These are phyloP conservation scores for Metschnikowia lachancei DNA, from an alignment of 805 yeast species.

Conservation along the genomic window DNA sequence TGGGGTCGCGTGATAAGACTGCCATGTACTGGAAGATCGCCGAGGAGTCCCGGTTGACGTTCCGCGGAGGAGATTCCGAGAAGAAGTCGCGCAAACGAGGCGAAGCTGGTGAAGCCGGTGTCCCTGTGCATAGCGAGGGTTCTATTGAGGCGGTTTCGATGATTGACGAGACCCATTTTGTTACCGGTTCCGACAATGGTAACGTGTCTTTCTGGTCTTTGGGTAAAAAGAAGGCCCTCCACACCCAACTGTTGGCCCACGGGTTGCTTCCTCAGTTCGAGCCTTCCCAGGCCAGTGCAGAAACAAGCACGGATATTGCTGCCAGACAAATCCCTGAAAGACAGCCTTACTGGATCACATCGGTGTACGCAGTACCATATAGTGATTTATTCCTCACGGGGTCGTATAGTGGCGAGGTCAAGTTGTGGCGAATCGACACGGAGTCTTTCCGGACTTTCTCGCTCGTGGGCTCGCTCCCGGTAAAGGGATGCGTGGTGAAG, in stretches of 20 bases:
- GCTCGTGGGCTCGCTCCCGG: conserved; percentile 53
- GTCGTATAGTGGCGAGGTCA: conserved; percentile 77
- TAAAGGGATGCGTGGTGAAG: conserved; percentile 67
- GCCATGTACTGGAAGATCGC: conserved; percentile 96
- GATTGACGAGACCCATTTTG: conserved; percentile 89
- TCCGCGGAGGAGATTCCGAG: conserved; percentile 78
- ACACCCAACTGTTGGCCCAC: conserved; percentile 67
- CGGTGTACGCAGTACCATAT: conserved; percentile 78
- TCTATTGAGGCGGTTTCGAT: conserved; percentile 85
- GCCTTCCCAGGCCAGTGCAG: conserved; percentile 41
- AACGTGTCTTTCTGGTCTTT: conserved; percentile 85
- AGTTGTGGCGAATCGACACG: conserved; percentile 68
- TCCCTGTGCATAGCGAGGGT: conserved; percentile 65
- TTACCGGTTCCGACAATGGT: conserved; percentile 96
- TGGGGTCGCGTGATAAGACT: conserved; percentile 91
- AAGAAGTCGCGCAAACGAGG: conserved; percentile 38
- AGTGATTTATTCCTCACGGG: conserved; percentile 84
- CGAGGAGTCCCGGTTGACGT: conserved; percentile 90
- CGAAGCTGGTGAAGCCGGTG: conserved; percentile 19
- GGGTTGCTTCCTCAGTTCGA: conserved; percentile 57
- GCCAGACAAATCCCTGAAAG: conserved; percentile 59
- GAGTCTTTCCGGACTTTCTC: conserved; percentile 62
- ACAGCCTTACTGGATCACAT: conserved; percentile 84
- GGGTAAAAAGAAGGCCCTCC: conserved; percentile 84
- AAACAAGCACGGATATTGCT: conserved; percentile 53